Evolutionary conservation across 805 yeast species (phyloP).

Genomic region (Yarrowia yakushimensis): DNA sequence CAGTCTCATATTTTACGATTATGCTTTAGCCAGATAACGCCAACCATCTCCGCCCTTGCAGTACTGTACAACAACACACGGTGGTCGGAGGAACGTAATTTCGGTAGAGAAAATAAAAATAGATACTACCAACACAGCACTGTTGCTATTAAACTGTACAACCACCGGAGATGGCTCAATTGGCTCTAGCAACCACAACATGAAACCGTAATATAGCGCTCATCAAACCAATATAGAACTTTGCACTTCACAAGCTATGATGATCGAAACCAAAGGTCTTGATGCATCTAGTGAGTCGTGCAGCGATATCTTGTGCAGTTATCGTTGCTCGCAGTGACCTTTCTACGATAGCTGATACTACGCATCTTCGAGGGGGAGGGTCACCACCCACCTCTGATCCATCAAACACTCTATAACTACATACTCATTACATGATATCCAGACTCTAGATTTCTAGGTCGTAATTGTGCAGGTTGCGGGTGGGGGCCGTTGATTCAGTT

Average conservation of each 20-base stretch:
- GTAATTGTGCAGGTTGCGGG: background rate
- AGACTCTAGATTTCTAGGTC: conserved; percentile 2
- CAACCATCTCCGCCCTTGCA: background rate
- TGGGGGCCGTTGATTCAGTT: background rate
- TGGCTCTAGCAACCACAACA: background rate
- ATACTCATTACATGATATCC: conserved; percentile 5
- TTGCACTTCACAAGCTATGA: background rate
- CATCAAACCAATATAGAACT: background rate
- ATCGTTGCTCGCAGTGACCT: too few relatives aligned
- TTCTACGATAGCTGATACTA: too few relatives aligned
- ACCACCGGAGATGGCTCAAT: background rate
- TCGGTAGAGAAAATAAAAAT: background rate
- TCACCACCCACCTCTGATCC: background rate
- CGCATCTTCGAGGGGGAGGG: too few relatives aligned
- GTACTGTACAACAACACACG: too few relatives aligned
- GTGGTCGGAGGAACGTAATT: too few relatives aligned
- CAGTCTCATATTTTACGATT: background rate
- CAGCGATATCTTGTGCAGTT: background rate
- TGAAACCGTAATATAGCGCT: background rate
- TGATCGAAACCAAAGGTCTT: background rate
- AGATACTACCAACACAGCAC: background rate
- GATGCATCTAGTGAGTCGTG: background rate
- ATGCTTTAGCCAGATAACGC: background rate
- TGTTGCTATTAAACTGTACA: background rate
- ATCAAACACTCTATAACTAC: conserved; percentile 7